Conservation (phyloP, 768 basidiomycete species). For the Russula compacta region DNA sequence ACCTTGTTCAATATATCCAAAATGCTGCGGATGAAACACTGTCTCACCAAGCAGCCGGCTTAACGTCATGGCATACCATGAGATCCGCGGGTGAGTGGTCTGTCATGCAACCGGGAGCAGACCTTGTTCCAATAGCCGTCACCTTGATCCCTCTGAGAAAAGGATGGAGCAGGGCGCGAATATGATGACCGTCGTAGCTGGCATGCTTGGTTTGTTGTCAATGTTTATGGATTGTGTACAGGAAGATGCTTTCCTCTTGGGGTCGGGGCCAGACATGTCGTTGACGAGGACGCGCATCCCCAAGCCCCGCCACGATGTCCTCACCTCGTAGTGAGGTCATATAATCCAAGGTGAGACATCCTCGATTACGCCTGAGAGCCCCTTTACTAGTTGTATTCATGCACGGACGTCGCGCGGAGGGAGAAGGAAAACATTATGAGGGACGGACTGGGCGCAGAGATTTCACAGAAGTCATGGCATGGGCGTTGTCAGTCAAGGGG, state of each 20-base stretch:
- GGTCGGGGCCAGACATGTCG: neutral
- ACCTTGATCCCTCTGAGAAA: neutral
- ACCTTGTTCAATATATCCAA: neutral
- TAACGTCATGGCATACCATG: neutral
- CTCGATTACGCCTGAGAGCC: neutral
- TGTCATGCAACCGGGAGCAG: neutral
- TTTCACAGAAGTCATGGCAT: neutral
- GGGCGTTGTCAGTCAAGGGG: neutral
- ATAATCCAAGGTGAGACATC: neutral
- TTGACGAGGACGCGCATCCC: neutral
- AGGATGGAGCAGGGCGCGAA: neutral
- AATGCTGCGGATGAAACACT: neutral
- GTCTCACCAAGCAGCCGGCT: neutral
- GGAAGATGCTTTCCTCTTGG: neutral
- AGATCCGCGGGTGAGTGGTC: neutral
- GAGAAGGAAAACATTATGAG: neutral
- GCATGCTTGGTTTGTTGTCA: neutral
- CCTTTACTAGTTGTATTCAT: neutral
- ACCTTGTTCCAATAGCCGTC: neutral
- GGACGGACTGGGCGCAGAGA: neutral
- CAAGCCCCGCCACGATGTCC: neutral
- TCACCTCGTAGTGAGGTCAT: neutral
- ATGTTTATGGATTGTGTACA: neutral
- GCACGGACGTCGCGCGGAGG: neutral
- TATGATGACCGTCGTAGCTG: neutral